Conservation (phyloP, 2,329 filamentous ascomycete species). For the Elsinoe batatas region DNA sequence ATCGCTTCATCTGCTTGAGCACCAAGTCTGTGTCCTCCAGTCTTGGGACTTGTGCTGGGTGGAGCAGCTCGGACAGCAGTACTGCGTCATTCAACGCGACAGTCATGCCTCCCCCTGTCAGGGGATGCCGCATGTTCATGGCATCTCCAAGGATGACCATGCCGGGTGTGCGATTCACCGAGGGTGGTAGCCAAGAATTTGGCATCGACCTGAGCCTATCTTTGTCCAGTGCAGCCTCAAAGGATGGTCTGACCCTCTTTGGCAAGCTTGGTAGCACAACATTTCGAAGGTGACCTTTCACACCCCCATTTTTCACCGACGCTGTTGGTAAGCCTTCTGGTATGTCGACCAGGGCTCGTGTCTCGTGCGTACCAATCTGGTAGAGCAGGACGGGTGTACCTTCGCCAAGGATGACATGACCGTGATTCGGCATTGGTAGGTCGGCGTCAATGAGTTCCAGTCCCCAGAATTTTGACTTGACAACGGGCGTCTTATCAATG, state of each 20-base stretch:
- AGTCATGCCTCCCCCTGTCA: slow-evolving; percentile 96
- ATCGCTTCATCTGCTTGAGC: slow-evolving; percentile 56
- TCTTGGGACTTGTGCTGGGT: slow-evolving; percentile 56
- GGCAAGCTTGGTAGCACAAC: slow-evolving; percentile 73
- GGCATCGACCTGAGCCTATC: slow-evolving; percentile 85
- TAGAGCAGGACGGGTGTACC: slow-evolving; percentile 78
- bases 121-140: slow-evolving; percentile 97
- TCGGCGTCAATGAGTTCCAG: slow-evolving; percentile 83
- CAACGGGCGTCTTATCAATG: slow-evolving; percentile 54
- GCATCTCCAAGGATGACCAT: slow-evolving; percentile 83
- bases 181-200: slow-evolving; percentile 83
- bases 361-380: slow-evolving; percentile 94
- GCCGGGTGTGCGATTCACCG: slow-evolving; percentile 60
- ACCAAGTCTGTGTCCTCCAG: slow-evolving; percentile 60
- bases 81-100: slow-evolving; percentile 91
- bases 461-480: slow-evolving; percentile 83
- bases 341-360: slow-evolving; percentile 79
- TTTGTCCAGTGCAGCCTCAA: slow-evolving; percentile 63
- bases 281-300: slow-evolving; percentile 73
- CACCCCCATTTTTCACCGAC: slow-evolving; percentile 63
- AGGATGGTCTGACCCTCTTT: slow-evolving; percentile 57
- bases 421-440: slow-evolving; percentile 64
- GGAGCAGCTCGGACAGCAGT: slow-evolving; percentile 62
- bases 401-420: slow-evolving; percentile 78
- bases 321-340: slow-evolving; percentile 68